Evolutionary conservation across 2,329 filamentous ascomycete genomes (phyloP).

Genomic region (Alternaria sp.): DNA sequence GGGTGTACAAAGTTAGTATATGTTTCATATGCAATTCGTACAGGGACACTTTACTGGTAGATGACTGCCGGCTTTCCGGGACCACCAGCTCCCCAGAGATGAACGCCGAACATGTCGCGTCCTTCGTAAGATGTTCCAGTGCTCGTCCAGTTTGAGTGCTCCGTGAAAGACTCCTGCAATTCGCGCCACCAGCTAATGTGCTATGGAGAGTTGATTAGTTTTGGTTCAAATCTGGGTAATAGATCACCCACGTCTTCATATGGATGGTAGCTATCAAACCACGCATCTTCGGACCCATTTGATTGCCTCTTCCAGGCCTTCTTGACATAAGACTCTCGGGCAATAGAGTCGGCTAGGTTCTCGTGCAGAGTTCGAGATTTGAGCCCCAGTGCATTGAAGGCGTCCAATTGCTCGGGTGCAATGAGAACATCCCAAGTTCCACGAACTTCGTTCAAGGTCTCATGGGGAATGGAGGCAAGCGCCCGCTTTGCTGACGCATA

Average conservation of each 20-base stretch:
- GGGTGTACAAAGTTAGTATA: background rate
- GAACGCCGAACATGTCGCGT: conserved; percentile 42
- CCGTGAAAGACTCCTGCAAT: conserved; percentile 36
- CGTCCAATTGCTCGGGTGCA: conserved; percentile 49
- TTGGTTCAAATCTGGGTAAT: background rate
- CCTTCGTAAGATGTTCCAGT: conserved; percentile 44
- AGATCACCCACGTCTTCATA: conserved; percentile 36
- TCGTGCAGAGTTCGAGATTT: conserved; percentile 53
- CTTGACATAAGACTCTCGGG: conserved; percentile 55
- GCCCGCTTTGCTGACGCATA: conserved; percentile 45
- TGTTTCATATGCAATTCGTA: background rate
- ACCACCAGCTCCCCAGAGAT: conserved; percentile 43
- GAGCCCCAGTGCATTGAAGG: conserved; percentile 52
- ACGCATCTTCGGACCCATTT: conserved; percentile 27
- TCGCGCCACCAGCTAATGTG: conserved; percentile 31
- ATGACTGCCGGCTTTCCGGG: conserved; percentile 45
- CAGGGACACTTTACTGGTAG: conserved; percentile 25
- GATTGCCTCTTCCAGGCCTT: conserved; percentile 43
- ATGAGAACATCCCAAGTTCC: conserved; percentile 56
- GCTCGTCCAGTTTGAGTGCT: conserved; percentile 41
- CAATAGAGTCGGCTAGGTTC: conserved; percentile 57
- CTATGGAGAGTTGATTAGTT: conserved; percentile 4
- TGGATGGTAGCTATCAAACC: conserved; percentile 46
- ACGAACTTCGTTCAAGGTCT: conserved; percentile 49
- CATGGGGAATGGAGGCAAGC: conserved; percentile 48